Base-by-base conservation (phyloP, 129 eudicot genomes). In the Chrysanthemum lavandulifolium region DNA sequence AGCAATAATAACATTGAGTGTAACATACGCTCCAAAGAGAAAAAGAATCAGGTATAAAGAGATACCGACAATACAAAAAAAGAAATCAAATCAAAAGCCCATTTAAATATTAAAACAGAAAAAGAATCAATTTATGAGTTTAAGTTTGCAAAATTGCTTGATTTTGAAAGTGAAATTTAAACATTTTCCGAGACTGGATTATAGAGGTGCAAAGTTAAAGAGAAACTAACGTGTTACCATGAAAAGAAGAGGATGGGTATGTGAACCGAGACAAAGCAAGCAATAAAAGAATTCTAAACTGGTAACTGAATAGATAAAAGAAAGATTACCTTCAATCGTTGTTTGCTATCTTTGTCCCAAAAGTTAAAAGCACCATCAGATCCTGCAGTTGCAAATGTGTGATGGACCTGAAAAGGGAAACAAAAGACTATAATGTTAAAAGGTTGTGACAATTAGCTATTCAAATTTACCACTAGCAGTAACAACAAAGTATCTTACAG, bases 291-390 rank as follows among this genome's bases (percentile, higher is more conserved):
- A 19, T 60, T 59, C 40, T 2, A 18, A 23, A 19, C 7, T 60
- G 15, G 9, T 15, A 60, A 21, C 43, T 16, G 60, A 59, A 62
- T 6, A 21, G 16, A 65, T 54, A 18, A 74, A 7, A 64, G 65
- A 54, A 66, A 56, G 5, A 33, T 2, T 71, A 95, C 99, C 96
- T 95, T 95, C 13, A 95, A 84, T 79, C 99, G 78, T 81, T 95
- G 99, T 83, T 90, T 95, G 82, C 99, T 94, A 61, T 94, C 99
- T 79, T 94, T 94, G 78, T 94, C 97, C 99, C 99, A 95, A 76
- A 90, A 90, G 77, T 88, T 90, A 71, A 88, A 95, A 80, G 89
- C 89, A 43, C 99, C 99, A 76, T 95, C 99, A 80, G 99, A 95
- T 73, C 99, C 99, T 53, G 94, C 88, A 58, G 99, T 90, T 61